These are phyloP conservation scores for Viridothelium virens DNA, from an alignment of 495 filamentous ascomycete genomes.

Conservation along the genomic window DNA sequence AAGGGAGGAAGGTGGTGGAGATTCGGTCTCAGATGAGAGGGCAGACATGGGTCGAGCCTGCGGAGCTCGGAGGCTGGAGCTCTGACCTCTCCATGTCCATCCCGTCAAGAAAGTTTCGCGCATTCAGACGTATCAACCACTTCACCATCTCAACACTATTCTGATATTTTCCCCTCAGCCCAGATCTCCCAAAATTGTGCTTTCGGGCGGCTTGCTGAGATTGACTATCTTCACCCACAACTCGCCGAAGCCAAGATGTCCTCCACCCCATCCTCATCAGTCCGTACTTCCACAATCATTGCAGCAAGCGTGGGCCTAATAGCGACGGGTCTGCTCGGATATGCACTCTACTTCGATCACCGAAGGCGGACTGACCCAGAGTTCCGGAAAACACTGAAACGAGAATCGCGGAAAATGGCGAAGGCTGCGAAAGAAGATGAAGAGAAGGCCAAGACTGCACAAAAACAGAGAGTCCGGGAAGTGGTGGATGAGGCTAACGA, in stretches of 20 bases:
- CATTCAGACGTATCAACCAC: not conserved
- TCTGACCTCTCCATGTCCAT: not conserved
- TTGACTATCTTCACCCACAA: too few relatives aligned
- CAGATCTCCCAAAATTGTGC: not conserved
- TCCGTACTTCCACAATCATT: conserved; percentile 63
- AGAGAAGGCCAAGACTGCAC: conserved; percentile 55
- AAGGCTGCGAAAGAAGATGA: conserved; percentile 70
- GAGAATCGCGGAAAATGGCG: conserved; percentile 68
- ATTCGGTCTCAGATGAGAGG: conserved; percentile 5
- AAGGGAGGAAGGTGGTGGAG: not conserved
- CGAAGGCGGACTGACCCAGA: conserved; percentile 76
- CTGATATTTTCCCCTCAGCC: not conserved
- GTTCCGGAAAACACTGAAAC: conserved; percentile 77
- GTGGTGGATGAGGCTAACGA: conserved; percentile 70
- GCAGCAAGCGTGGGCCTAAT: conserved; percentile 65
- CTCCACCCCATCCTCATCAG: conserved; percentile 40
- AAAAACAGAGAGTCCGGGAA: conserved; percentile 62
- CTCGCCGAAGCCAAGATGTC: conserved; percentile 18
- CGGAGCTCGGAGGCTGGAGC: conserved; percentile 5
- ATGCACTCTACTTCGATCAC: conserved; percentile 94
- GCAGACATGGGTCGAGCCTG: not conserved
- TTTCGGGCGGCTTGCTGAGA: not conserved
- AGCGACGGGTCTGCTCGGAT: conserved; percentile 64
- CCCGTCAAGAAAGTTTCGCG: not conserved
- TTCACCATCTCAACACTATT: not conserved